Conservation (phyloP, 345 rosid genomes). For the Xanthoceras sorbifolium region DNA sequence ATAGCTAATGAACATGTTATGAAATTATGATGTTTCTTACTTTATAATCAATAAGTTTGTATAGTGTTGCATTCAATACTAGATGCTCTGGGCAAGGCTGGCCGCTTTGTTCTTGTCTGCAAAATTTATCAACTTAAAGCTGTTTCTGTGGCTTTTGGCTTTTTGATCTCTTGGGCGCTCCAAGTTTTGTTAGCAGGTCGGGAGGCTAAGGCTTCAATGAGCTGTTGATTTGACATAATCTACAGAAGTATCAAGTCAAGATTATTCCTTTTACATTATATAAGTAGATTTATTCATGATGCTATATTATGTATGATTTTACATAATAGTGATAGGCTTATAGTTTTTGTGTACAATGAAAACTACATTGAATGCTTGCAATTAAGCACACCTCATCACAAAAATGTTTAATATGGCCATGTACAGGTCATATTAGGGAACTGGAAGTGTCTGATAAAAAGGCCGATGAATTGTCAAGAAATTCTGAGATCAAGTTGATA, state of each 20-base stretch:
- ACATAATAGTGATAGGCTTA: not conserved
- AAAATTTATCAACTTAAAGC: not conserved
- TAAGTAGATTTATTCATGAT: not conserved
- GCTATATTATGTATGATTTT: not conserved
- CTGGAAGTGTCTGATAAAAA: slow-evolving; percentile 36
- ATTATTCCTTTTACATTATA: not conserved
- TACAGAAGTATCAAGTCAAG: not conserved
- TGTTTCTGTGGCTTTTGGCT: not conserved
- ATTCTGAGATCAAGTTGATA: slow-evolving; percentile 36
- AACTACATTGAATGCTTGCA: not conserved
- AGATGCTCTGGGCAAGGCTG: not conserved
- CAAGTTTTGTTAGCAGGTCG: not conserved
- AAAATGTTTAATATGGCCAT: slow-evolving; percentile 17
- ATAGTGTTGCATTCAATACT: not conserved
- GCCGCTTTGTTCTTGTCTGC: not conserved
- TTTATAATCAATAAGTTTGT: not conserved
- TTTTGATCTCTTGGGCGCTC: slow-evolving; percentile 1
- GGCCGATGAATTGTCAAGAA: slow-evolving; percentile 39
- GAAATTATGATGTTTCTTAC: not conserved
- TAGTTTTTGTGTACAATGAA: not conserved
- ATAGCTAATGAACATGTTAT: not conserved
- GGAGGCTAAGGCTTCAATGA: not conserved
- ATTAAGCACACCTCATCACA: slow-evolving; percentile 23
- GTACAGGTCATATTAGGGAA: slow-evolving; percentile 46
- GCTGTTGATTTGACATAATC: not conserved